phyloP scores from a whole-genome alignment of 805 yeast genomes.

The Metschnikowia lochheadii region DNA sequence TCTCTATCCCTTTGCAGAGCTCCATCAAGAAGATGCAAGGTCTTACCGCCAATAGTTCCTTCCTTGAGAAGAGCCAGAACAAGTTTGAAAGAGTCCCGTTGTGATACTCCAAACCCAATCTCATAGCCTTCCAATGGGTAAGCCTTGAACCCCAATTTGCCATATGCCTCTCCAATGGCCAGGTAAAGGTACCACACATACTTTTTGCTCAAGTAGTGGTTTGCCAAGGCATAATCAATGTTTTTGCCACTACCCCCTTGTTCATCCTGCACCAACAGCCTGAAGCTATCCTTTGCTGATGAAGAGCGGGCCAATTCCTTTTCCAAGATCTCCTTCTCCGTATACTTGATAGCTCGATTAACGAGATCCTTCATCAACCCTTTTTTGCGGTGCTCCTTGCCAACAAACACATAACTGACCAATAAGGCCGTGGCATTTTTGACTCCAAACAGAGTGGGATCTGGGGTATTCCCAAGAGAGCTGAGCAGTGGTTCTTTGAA shows the following conservation, averaged over 20 bases:
- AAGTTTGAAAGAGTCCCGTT: slow-evolving; percentile 16
- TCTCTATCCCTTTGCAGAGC: slow-evolving; percentile 25
- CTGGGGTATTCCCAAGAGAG: slow-evolving; percentile 24
- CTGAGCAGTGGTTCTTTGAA: slow-evolving; percentile 25
- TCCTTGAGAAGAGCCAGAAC: slow-evolving; percentile 21
- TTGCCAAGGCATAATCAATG: slow-evolving; percentile 28
- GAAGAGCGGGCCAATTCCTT: slow-evolving; percentile 21
- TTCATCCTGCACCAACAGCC: slow-evolving; percentile 24
- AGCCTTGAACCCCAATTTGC: slow-evolving; percentile 52
- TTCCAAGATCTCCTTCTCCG: slow-evolving; percentile 29
- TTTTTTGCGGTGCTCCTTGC: slow-evolving; percentile 22
- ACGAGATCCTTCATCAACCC: slow-evolving; percentile 30
- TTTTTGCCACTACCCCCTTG: slow-evolving; percentile 17
- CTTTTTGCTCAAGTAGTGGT: slow-evolving; percentile 31
- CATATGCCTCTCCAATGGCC: slow-evolving; percentile 67
- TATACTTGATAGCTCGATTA: slow-evolving; percentile 24
- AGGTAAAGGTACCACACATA: slow-evolving; percentile 57
- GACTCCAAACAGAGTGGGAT: slow-evolving; percentile 31
- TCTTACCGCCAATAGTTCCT: slow-evolving; percentile 23
- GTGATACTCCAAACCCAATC: slow-evolving; percentile 23
- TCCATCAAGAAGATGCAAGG: slow-evolving; percentile 24
- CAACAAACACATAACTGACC: slow-evolving; percentile 27
- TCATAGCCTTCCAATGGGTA: slow-evolving; percentile 34
- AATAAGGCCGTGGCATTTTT: slow-evolving; percentile 25
- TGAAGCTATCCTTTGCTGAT: slow-evolving; percentile 27